A percentile compares a stretch with the other conserved stretches of the same genome.
phyloP scores from a whole-genome alignment of 306 rosid species.

The Trifolium repens region DNA sequence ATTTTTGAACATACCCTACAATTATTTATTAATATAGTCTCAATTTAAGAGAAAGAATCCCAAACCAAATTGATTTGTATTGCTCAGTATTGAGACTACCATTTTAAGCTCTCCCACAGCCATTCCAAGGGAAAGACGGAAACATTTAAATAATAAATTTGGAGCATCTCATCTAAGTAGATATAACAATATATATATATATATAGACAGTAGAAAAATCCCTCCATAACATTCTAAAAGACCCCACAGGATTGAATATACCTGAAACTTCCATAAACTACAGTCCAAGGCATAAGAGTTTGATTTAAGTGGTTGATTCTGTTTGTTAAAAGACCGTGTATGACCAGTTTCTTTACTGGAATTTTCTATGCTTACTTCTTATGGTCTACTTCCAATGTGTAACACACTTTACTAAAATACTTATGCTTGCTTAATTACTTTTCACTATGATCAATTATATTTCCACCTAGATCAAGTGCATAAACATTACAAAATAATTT shows the following conservation, averaged over 20 bases:
- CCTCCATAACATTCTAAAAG: slow-evolving; percentile 53
- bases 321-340: slow-evolving; percentile 47
- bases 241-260: slow-evolving; percentile 59
- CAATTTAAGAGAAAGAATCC: slow-evolving; percentile 37
- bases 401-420: slow-evolving; percentile 8
- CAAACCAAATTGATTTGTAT: slow-evolving; percentile 39
- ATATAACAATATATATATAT: slow-evolving; percentile 1
- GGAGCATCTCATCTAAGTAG: slow-evolving; percentile 36
- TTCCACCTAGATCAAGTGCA: not conserved
- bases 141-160: slow-evolving; percentile 20
- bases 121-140: slow-evolving; percentile 14
- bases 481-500: not conserved
- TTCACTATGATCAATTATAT: slow-evolving; percentile 23
- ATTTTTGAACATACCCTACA: not conserved
- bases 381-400: slow-evolving; percentile 42
- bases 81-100: slow-evolving; percentile 25
- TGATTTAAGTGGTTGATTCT: slow-evolving; percentile 47
- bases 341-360: slow-evolving; percentile 54
- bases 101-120: slow-evolving; percentile 17
- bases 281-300: slow-evolving; percentile 48
- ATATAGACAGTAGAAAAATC: slow-evolving; percentile 27
- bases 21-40: slow-evolving; percentile 6
- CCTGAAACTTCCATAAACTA: slow-evolving; percentile 66
- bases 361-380: slow-evolving; percentile 44
- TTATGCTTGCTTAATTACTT: not conserved